Conservation (phyloP, 495 filamentous ascomycete genomes). For the Elasticomyces elasticus region DNA sequence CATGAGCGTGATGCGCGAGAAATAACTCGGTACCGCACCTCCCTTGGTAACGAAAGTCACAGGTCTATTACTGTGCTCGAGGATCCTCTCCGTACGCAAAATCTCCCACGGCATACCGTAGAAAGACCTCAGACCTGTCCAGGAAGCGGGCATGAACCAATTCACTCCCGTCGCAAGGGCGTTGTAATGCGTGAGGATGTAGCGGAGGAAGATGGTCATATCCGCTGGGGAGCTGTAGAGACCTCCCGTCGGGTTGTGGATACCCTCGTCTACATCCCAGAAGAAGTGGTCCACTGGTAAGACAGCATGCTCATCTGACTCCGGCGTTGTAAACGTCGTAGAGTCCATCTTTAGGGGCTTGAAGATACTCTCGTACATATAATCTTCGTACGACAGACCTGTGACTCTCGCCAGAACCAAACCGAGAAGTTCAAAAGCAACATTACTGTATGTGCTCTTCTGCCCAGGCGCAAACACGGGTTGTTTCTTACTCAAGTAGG, state of each 20-base stretch:
- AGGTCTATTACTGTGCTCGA: slow-evolving; percentile 20
- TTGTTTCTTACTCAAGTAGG: slow-evolving; percentile 7
- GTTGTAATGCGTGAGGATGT: slow-evolving; percentile 31
- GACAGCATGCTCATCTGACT: slow-evolving; percentile 25
- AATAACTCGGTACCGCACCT: slow-evolving; percentile 28
- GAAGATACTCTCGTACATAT: slow-evolving; percentile 29
- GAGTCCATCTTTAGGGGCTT: slow-evolving; percentile 25
- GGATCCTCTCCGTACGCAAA: slow-evolving; percentile 24
- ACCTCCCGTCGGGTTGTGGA: slow-evolving; percentile 29
- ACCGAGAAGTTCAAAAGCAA: slow-evolving; percentile 29
- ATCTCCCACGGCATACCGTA: slow-evolving; percentile 36
- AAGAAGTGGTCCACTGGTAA: slow-evolving; percentile 25
- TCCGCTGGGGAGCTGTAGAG: slow-evolving; percentile 29
- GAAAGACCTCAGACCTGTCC: slow-evolving; percentile 20
- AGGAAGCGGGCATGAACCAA: slow-evolving; percentile 28
- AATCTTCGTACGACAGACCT: slow-evolving; percentile 22
- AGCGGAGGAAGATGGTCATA: slow-evolving; percentile 26
- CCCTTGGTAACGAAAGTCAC: slow-evolving; percentile 29
- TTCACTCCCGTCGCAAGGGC: slow-evolving; percentile 27
- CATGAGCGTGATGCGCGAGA: slow-evolving; percentile 22
- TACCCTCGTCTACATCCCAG: slow-evolving; percentile 29
- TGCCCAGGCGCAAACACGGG: slow-evolving; percentile 32
- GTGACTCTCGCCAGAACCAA: slow-evolving; percentile 28
- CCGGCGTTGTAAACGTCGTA: slow-evolving; percentile 22
- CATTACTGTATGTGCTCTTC: slow-evolving; percentile 30